Base-by-base conservation (phyloP, 2,329 filamentous ascomycete genomes). In the Monilinia polystroma region DNA sequence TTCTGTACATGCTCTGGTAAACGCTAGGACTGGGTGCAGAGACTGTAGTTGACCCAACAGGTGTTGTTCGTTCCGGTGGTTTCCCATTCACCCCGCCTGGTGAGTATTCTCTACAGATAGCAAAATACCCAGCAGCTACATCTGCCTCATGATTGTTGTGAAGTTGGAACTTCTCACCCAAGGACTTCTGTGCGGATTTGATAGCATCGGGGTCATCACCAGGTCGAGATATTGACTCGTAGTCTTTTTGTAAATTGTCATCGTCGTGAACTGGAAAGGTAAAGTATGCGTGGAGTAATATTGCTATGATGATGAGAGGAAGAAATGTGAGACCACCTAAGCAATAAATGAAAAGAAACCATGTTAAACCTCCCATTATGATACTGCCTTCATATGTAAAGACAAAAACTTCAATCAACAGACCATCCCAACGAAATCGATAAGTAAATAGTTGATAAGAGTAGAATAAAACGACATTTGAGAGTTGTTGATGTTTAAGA, bases 1-100 rank as follows among this genome's bases (percentile, higher is more conserved):
- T 97, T 76, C 93, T 84, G 79, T 99, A 99, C 92, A 99, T 97
- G 77, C 90, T 90, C 83, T 98, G 95, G 78, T 98, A 98, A 49
- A 99, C 94, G 77, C 94, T 97, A 66, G 91, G 93, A 75, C 92
- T 96, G 66, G 93, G 90, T 53, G 90, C 83, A 45, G 89, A 87
- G 55, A 95, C 87, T 20, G 90, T 89, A 63, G 85, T 79, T 66
- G 90, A 88, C 23, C 92, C 92, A 16, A 91, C 86, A 7, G 93
- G 92, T 0, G 91, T 94, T 43, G 88, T 87, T 68, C 92, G 86
- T 79, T 97, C 93, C 67, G 94, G 93, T 7, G 93, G 93, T 79
- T 94, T 96, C 68, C 92, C 92, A 81, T 96, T 96, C 77, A 96
- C 89, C 53, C 93, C 93, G 76, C 93, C 92, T 53, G 93, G 92